These are phyloP conservation scores for Lipomyces chichibuensis DNA, from an alignment of 805 yeast genomes.

Conservation along the genomic window DNA sequence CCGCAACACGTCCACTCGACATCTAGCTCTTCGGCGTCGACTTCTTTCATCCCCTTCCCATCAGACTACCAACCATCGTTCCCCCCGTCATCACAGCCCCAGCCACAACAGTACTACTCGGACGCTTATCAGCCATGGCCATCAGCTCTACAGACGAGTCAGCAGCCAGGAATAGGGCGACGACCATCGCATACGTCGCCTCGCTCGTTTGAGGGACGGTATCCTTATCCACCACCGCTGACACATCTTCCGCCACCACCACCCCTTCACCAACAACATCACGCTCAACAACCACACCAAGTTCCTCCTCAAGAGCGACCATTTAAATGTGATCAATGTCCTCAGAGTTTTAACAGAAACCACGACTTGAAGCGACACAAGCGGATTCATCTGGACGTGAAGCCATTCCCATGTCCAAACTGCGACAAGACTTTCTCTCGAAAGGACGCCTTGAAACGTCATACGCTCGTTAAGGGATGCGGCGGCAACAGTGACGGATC, in stretches of 20 bases:
- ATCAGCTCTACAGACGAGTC: constrained; percentile 10
- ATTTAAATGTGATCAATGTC: constrained; percentile 36
- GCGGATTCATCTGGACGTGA: constrained; percentile 36
- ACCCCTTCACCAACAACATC: neutral
- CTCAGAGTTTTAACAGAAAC: constrained; percentile 35
- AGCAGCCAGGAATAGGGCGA: constrained; percentile 13
- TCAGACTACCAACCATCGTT: constrained; percentile 12
- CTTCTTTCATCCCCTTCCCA: constrained; percentile 19
- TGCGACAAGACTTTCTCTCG: constrained; percentile 38
- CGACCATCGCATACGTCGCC: constrained; percentile 29
- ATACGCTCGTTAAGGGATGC: constrained; percentile 34
- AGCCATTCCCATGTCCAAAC: constrained; percentile 36
- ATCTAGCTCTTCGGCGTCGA: constrained; percentile 6
- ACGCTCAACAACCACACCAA: constrained; percentile 13
- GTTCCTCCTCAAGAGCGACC: constrained; percentile 29
- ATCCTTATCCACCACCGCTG: constrained; percentile 23
- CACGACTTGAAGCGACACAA: constrained; percentile 38
- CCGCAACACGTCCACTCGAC: constrained; percentile 8
- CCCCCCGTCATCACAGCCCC: constrained; percentile 13
- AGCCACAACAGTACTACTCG: constrained; percentile 15
- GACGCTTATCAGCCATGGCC: constrained; percentile 23
- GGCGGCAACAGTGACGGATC: constrained; percentile 18
- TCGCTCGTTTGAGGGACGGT: constrained; percentile 22
- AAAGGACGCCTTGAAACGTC: constrained; percentile 38
- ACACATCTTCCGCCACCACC: constrained; percentile 25